Evolutionary conservation across 192 early-diverging fungal species (phyloP), one percentile per base, ranked within the genome.

Genomic region (Powellomyces hirtus): DNA sequence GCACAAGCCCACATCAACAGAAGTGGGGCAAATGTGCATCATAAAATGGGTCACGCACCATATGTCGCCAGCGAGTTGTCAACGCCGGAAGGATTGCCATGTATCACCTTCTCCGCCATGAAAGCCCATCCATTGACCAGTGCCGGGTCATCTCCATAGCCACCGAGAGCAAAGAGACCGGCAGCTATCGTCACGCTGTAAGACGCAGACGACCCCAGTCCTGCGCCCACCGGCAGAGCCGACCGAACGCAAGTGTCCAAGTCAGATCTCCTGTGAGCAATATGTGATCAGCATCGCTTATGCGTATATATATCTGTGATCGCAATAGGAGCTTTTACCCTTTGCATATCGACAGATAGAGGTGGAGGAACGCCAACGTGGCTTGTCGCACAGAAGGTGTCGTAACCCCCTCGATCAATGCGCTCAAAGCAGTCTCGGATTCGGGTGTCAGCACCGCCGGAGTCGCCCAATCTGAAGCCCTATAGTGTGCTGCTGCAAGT

Each of bases 181-280:
- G 94, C 83, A 8, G 94, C 81, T 30, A 98, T 55, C 8, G 76
- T 82, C 11, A 95, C 94, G 57, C 88, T 87, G 75, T 88, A 97
- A 13, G 94, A 85, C 0, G 97, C 97, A n/a, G 96, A 98, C 1
- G 92, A 95, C 0, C 97, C 97, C 14, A 99, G 82, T 1, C 97
- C 97, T 5, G 95, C 87, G 7, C 95, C 95, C 20, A 98, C 89
- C 0, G 97, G 97, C 16, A 99, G 62, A 46, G 78, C 75, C 0
- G 94, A 94, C 27, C 85, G 73, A 24, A 92, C 85, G 61, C 77
- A 79, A 10, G 97, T 64, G 1, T 81, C 86, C 24, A 93, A n/a
- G n/a, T n/a, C n/a, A n/a, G n/a, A n/a, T n/a, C n/a, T n/a, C n/a
- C n/a, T n/a, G 80, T 34, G 30, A 26, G 30, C 18, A n/a, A 46